Evolutionary conservation across 352 stramenopile genomes (phyloP), one percentile per base, ranked within the genome.

Genomic region (Phytopythium montanum): DNA sequence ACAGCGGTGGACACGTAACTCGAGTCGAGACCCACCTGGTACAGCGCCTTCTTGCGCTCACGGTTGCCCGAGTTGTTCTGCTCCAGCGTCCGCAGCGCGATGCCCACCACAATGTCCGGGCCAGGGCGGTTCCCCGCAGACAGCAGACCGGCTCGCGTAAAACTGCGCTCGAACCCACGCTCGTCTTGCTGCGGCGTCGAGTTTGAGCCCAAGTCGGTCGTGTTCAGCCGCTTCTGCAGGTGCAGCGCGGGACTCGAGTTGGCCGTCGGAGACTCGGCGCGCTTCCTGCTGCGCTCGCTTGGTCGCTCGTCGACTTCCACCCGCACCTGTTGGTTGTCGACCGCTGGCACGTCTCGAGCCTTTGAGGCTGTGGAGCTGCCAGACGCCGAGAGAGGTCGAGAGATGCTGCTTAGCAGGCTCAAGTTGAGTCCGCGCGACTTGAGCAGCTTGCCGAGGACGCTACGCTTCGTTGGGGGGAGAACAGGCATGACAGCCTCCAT

Each of bases 371-470:
- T 49, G 33, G 23, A 12, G 34, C 38, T 6, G 39, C 53, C 33
- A 49, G 52, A 31, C 42, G 44, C 21, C 33, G 23, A 5, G 28
- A 28, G 31, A 6, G 31, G 36, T 16, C 49, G 21, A 14, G 34
- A 19, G 18, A 54, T 23, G 28, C 38, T 41, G 13, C 34, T 68
- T 26, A 33, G 66, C 23, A 66, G 58, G 28, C 70, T 78, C 5
- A 86, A 58, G 33, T 87, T 65, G 46, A 92, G 84, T 16, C 77
- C 82, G 36, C 81, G 76, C 1, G 71, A 66, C 52, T 84, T 84
- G 2, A 92, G 62, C 33, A 90, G 52, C 25, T 83, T 82, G 9
- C 71, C 61, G 19, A 92, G 38, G 6, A 75, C 62, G 26, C 68
- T 68, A 3, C 83, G 73, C 62, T 88, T 90, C 0, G 73, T 75